A percentile compares a stretch with the other conserved stretches of the same genome.
phyloP scores from a whole-genome alignment of 2,329 filamentous ascomycete genomes.

The Colletotrichum tanaceti region DNA sequence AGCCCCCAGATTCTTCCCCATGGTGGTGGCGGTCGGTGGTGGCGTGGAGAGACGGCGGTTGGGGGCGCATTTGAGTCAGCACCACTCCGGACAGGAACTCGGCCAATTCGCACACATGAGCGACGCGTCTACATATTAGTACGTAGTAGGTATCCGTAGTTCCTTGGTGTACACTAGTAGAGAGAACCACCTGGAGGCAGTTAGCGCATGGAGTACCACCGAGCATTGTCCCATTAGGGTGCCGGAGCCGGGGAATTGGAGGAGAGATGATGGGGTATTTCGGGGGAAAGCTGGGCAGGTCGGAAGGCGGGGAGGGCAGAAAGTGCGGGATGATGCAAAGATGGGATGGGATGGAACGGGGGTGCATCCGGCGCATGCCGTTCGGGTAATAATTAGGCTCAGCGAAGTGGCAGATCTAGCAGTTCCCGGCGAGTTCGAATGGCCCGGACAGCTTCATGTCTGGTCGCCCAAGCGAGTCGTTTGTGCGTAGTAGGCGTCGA shows the following conservation, averaged over 20 bases:
- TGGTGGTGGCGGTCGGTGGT: background rate
- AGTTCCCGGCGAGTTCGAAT: constrained; percentile 21
- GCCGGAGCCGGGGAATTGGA: constrained; percentile 38
- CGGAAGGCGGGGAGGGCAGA: constrained; percentile 9
- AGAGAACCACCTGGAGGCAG: constrained; percentile 28
- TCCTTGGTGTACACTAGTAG: no score
- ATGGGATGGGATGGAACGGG: constrained; percentile 18
- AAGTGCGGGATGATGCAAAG: constrained; percentile 25
- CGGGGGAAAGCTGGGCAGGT: constrained; percentile 25
- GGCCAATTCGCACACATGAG: constrained; percentile 40
- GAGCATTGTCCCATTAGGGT: constrained; percentile 46
- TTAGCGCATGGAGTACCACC: constrained; percentile 45
- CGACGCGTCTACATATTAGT: no score
- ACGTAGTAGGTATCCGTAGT: no score
- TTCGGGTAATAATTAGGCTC: constrained; percentile 1
- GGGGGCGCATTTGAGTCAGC: constrained; percentile 26
- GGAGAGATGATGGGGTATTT: constrained; percentile 35
- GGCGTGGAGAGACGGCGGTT: constrained; percentile 13
- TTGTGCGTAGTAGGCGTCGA: constrained; percentile 7
- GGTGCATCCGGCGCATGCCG: constrained; percentile 20
- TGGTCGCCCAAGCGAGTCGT: constrained; percentile 8
- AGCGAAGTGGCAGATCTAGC: background rate
- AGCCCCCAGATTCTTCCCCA: constrained; percentile 22
- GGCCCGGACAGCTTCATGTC: constrained; percentile 23
- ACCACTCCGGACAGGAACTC: constrained; percentile 38